Percentiles rank a stretch among this genome's conserved stretches.
These are phyloP conservation scores for Peniophora sp. DNA, from an alignment of 1,284 basidiomycete genomes.

Conservation along the genomic window DNA sequence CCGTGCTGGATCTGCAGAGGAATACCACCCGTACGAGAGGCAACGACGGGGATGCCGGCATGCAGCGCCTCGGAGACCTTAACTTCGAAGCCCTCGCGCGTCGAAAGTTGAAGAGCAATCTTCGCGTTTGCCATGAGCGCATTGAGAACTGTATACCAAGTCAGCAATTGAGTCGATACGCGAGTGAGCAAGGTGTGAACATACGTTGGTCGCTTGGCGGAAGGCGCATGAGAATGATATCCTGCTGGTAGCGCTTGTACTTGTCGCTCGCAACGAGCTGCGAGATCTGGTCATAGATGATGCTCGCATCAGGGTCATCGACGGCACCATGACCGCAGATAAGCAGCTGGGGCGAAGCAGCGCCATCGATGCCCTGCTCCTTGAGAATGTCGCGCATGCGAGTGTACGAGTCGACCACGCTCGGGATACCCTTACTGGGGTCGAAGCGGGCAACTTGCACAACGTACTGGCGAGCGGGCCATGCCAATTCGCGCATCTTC, in stretches of 20 bases:
- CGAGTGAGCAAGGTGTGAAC: constrained; percentile 18
- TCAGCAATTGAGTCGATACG: not conserved
- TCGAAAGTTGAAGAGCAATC: constrained; percentile 71
- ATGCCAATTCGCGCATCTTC: constrained; percentile 70
- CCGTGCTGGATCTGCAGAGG: constrained; percentile 81
- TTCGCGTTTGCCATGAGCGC: constrained; percentile 70
- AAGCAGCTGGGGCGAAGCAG: constrained; percentile 71
- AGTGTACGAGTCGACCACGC: constrained; percentile 76
- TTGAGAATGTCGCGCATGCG: constrained; percentile 63
- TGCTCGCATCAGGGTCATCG: constrained; percentile 78
- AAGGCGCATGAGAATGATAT: constrained; percentile 72
- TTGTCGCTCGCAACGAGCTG: constrained; percentile 41
- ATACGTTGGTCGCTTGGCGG: constrained; percentile 74
- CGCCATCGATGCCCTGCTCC: constrained; percentile 31
- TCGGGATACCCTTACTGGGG: constrained; percentile 67
- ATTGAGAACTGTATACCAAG: constrained; percentile 50
- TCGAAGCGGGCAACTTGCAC: constrained; percentile 85
- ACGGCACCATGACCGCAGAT: constrained; percentile 85
- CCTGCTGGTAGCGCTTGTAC: constrained; percentile 52
- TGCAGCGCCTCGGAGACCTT: constrained; percentile 88
- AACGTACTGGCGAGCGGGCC: constrained; percentile 76
- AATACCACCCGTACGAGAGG: constrained; percentile 78
- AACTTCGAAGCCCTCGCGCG: constrained; percentile 87
- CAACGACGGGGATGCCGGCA: constrained; percentile 76
- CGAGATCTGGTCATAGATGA: constrained; percentile 76